Evolutionary conservation across 2,329 filamentous ascomycete genomes (phyloP), one percentile per base, ranked within the genome.

Genomic region (Pseudonectria foliicola): DNA sequence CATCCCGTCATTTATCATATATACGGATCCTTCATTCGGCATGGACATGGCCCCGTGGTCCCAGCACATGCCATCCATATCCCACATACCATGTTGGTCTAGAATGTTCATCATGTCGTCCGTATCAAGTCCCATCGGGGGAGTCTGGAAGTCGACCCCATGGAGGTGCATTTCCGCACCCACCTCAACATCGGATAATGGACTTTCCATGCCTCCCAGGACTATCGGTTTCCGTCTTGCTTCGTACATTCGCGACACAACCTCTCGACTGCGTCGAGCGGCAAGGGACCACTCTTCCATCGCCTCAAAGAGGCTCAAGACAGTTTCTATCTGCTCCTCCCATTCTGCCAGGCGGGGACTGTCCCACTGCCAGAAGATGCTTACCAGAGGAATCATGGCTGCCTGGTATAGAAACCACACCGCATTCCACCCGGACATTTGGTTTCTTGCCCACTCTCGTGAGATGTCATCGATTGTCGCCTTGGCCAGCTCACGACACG

Each of bases 341-440:
- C 73, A 78, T 43, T 70, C 65, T 10, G 62, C 52, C 13, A 71
- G 64, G 24, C 62, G 61, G 8, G 67, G 63, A 50, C 61, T 68
- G 38, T 66, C 62, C 59, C 64, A 67, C 53, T 86, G 80, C 67
- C 76, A 82, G 55, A 87, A 86, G 10, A 89, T 67, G 14, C 76
- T 82, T 10, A 90, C 73, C 2, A 90, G 70, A 0, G 84, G 84
- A 7, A 89, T 78, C 79, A 89, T 85, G 43, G 77, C 77, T 0
- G 84, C 82, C 56, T 89, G 84, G 61, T 86, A 89, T 39, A 85
- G 72, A 59, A 87, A 82, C 82, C 83, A 88, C 3, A 85, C 82
- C 0, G 80, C 84, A 54, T 86, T 85, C 84, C 83, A 89, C 7
- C 83, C 83, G 1, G 77, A 77, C 63, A 89, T 84, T 52, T 87